phyloP scores from a whole-genome alignment of 1,284 basidiomycete genomes.

The Rhodotorula sp. region DNA sequence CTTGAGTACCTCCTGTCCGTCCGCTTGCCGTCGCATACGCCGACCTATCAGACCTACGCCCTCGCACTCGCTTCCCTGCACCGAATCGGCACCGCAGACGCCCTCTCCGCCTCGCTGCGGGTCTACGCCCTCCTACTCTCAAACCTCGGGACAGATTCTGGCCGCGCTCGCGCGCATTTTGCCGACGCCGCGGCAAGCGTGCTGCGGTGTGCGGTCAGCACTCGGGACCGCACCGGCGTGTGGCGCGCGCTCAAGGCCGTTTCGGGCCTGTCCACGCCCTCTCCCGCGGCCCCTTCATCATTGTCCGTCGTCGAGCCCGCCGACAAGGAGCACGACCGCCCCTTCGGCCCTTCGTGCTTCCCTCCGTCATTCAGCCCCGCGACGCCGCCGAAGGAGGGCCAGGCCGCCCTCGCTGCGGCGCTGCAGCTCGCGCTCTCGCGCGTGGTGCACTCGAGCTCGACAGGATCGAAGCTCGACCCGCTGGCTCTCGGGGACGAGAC shows the following conservation, averaged over 20 bases:
- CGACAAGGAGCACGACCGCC: not conserved
- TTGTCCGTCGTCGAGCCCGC: not conserved
- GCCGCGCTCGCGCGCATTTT: not conserved
- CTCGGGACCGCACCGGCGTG: conserved; percentile 13
- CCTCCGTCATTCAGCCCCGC: too few relatives aligned
- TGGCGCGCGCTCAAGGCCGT: conserved; percentile 18
- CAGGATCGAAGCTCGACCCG: too few relatives aligned
- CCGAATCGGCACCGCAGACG: conserved; percentile 8
- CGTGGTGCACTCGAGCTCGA: too few relatives aligned
- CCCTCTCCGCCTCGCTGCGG: conserved; percentile 4
- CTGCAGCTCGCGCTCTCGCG: too few relatives aligned
- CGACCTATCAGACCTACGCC: conserved; percentile 15
- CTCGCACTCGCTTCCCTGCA: conserved; percentile 12
- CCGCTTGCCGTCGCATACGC: not conserved
- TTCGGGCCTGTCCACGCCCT: not conserved
- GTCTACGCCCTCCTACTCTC: not conserved
- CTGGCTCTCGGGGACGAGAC: not conserved
- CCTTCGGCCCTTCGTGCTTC: too few relatives aligned
- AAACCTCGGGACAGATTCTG: not conserved
- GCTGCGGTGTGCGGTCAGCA: not conserved
- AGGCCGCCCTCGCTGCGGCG: too few relatives aligned
- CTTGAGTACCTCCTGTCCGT: conserved; percentile 7
- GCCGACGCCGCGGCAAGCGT: not conserved
- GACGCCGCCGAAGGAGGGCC: too few relatives aligned
- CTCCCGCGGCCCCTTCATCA: not conserved